Base-by-base conservation (phyloP, 192 early-diverging fungal species). In the Podila minutissima region DNA sequence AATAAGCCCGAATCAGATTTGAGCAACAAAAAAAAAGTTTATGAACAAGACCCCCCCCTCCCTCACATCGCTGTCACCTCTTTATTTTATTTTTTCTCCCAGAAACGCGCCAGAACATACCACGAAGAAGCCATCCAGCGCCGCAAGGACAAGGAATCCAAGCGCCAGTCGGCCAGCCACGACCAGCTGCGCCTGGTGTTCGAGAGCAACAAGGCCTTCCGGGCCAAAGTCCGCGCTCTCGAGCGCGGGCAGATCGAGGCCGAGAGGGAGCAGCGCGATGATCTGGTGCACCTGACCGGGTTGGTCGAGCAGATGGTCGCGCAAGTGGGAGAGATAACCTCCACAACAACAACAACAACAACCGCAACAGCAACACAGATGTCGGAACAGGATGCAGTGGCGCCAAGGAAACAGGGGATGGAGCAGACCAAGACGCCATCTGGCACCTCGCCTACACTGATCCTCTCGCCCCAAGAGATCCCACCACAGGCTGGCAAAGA, bases 31-130 rank as follows among this genome's bases (percentile, higher is more conserved):
- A 41, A 1, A 41, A 41, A 41, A 13, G 9, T 9, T 37, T 0
- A 1, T 37, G 35, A 37, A 10, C 9, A 41, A 41, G 38, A 12
- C 15, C n/a, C n/a, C n/a, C n/a, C n/a, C n/a, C n/a, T n/a, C n/a
- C 20, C 29, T 10, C 33, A 29, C 8, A 15, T n/a, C n/a, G 6
- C 4, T 5, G 0, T 1, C 20, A 19, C 20, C 6, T 48, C 19
- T 29, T 29, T 62, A 19, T 51, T 70, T n/a, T 51, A 0, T 24
- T 24, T 9, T 32, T 26, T 69, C 4, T 31, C 0, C 26, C 50
- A 64, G 60, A 50, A 60, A 57, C 70, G 70, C 26, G 51, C 60
- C 20, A 64, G 62, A 28, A 22, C 17, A 41, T 38, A 55, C 24
- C 35, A 37, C 32, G 61, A 64, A 5, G 33, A 64, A 22, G 24